Conservation (phyloP, 352 stramenopile species). For the Globisporangium radiosum region DNA sequence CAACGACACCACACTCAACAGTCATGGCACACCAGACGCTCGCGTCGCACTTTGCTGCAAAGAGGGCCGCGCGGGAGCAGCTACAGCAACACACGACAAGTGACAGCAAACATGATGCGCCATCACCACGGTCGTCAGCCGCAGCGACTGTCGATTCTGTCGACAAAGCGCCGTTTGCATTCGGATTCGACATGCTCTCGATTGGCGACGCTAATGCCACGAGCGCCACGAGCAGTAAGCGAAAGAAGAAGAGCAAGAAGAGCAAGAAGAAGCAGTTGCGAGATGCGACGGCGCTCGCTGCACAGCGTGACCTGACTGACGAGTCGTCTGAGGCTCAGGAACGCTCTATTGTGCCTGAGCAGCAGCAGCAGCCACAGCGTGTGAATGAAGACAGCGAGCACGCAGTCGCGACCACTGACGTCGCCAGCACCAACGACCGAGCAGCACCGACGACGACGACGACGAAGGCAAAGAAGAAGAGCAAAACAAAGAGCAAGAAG, state of each 20-base stretch:
- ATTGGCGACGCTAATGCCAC: not conserved
- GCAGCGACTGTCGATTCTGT: not conserved
- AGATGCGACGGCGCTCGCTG: too few species aligned
- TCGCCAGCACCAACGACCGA: not conserved
- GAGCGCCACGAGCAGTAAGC: not conserved
- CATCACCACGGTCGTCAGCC: not conserved
- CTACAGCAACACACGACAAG: not conserved
- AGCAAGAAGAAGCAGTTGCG: conserved; percentile 15
- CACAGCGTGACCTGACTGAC: not conserved
- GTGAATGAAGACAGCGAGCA: too few species aligned
- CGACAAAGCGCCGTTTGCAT: conserved; percentile 6
- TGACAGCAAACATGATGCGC: not conserved
- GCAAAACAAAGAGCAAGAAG: conserved; percentile 1
- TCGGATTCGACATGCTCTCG: conserved; percentile 10
- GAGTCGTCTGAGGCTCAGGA: not conserved
- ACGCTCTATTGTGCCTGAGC: not conserved
- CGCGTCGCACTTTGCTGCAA: conserved; percentile 13
- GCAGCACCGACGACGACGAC: not conserved
- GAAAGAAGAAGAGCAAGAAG: conserved; percentile 16
- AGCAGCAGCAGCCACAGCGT: not conserved
- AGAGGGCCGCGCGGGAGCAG: conserved; percentile 8
- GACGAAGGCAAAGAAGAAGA: not conserved
- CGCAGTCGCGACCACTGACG: too few species aligned
- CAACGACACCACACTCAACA: too few species aligned
- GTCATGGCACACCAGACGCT: not conserved